These are phyloP conservation scores for Suillus weaverae DNA, from an alignment of 768 basidiomycete species.

Conservation along the genomic window DNA sequence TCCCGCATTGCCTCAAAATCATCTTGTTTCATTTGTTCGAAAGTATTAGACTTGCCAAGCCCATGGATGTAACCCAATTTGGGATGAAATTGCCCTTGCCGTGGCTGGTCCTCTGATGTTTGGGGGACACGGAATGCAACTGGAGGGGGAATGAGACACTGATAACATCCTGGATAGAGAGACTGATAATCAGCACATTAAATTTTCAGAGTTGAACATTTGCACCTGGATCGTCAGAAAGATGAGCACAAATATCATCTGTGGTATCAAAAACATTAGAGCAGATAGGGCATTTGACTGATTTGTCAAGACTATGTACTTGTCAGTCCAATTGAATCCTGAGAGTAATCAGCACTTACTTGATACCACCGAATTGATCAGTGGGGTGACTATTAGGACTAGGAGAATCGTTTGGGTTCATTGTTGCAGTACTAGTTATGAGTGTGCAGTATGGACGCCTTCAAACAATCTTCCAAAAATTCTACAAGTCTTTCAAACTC, in stretches of 20 bases:
- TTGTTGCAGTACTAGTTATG: not conserved
- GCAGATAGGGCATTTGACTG: not conserved
- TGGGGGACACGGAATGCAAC: not conserved
- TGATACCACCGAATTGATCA: not conserved
- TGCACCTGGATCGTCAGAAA: not conserved
- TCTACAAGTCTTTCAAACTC: not conserved
- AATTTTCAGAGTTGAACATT: not conserved
- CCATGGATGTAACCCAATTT: not conserved
- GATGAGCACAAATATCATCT: not conserved
- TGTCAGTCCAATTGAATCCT: not conserved
- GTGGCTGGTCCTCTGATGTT: not conserved
- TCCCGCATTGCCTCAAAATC: not conserved
- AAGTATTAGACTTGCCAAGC: not conserved
- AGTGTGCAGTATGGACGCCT: not conserved
- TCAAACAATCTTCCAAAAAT: not conserved
- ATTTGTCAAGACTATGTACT: not conserved
- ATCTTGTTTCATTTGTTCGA: not conserved
- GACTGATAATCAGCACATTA: not conserved
- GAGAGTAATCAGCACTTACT: not conserved
- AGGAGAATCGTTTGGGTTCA: not conserved
- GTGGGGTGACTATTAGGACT: not conserved
- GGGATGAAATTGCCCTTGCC: not conserved
- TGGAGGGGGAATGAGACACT: not conserved
- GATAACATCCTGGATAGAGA: not conserved
- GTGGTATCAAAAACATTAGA: not conserved